Base-by-base conservation (phyloP, 441 rosid genomes). In the Mallotus japonicus region DNA sequence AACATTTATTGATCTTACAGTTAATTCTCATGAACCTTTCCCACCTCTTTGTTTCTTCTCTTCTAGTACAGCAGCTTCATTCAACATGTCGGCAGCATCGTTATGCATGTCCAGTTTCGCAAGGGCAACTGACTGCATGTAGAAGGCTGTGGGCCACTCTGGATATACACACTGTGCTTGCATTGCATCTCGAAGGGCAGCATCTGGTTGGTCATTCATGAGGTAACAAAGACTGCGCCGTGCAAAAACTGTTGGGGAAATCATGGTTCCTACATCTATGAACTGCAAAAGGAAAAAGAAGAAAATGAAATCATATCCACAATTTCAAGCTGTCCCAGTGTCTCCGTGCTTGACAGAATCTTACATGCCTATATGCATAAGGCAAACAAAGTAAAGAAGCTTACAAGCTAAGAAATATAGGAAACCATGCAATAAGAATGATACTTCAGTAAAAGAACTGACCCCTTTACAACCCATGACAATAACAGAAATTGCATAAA, bases 121-220 rank as follows among this genome's bases (percentile, higher is more conserved):
- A 61, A 92, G 91, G n/a, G 99, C 98, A 51, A 91, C 97, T 6
- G 98, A 91, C 66, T 95, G 99, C 97, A 95, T 84, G 84, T 95
- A 95, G 77, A 95, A 95, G 69, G 99, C 95, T 0, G 99, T 95
- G 53, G 99, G 90, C 99, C 99, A 95, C 11, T 91, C 98, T 0
- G 99, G 96, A 72, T 86, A 88, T 11, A 91, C 95, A 46, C 92
- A 92, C 65, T 95, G 98, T 2, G 99, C 96, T 88, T 95, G 97
- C 99, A 95, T 92, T 0, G 97, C 99, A 67, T 95, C 99, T 70
- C 99, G 87, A 17, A 92, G 87, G 50, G 98, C 96, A 69, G 95
- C 98, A 73, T 95, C 98, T 8, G 96, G 87, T 72, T 92, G 97
- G 71, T 92, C 98, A 22, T 89, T 86, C 50, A 92, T 83, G 42